phyloP scores from a whole-genome alignment of 345 rosid species.

The Draba incana region DNA sequence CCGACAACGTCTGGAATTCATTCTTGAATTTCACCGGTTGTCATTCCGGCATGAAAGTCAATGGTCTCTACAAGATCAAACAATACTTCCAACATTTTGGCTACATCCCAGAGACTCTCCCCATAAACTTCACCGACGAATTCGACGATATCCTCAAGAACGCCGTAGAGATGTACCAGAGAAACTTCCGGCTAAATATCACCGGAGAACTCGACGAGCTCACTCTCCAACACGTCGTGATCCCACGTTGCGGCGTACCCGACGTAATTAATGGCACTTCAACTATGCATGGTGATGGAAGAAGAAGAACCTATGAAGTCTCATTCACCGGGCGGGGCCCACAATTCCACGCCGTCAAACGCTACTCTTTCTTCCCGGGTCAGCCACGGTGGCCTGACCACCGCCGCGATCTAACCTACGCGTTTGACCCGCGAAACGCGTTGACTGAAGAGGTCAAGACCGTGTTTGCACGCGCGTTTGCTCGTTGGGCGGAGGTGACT shows the following conservation, averaged over 20 bases:
- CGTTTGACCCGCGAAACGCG: slow-evolving; percentile 53
- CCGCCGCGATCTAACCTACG: slow-evolving; percentile 59
- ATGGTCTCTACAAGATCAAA: slow-evolving; percentile 39
- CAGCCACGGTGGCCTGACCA: slow-evolving; percentile 65
- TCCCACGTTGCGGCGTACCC: slow-evolving; percentile 85
- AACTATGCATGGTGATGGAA: slow-evolving; percentile 64
- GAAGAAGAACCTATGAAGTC: slow-evolving; percentile 35
- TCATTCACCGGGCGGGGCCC: slow-evolving; percentile 23
- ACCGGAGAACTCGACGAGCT: slow-evolving; percentile 73
- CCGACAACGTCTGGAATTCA: slow-evolving; percentile 34
- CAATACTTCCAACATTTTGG: slow-evolving; percentile 42
- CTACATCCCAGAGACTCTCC: slow-evolving; percentile 33
- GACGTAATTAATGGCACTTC: slow-evolving; percentile 84
- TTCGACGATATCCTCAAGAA: slow-evolving; percentile 63
- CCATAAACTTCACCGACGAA: slow-evolving; percentile 62
- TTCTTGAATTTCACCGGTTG: slow-evolving; percentile 42
- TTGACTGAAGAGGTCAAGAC: slow-evolving; percentile 53
- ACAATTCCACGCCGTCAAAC: slow-evolving; percentile 58
- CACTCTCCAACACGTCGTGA: slow-evolving; percentile 59
- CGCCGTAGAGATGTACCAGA: slow-evolving; percentile 74
- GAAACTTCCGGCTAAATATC: slow-evolving; percentile 65
- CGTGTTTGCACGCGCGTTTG: slow-evolving; percentile 75
- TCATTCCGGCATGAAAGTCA: slow-evolving; percentile 30
- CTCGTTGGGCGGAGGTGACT: slow-evolving; percentile 69
- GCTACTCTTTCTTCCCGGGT: slow-evolving; percentile 71